Base-by-base conservation (phyloP, 2,329 filamentous ascomycete genomes). In the Daldinia eschscholtzii region DNA sequence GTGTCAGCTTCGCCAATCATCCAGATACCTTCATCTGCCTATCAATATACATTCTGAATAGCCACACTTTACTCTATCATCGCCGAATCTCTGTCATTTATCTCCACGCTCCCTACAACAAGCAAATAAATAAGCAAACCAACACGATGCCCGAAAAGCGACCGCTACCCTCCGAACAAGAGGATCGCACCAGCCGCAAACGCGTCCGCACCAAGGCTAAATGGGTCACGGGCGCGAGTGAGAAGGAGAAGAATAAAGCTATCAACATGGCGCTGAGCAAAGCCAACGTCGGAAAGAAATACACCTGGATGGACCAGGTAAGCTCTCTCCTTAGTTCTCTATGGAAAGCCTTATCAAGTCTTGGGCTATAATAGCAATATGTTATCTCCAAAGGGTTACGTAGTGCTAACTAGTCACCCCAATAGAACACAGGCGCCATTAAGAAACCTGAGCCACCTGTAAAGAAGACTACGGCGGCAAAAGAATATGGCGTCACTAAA, bases 271-370 rank as follows among this genome's bases (percentile, higher is more conserved):
- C 73, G 3, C 12, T 70, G 1, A 61, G 50, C 35, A 26, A 33
- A 3, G 30, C 57, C 0, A 23, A 26, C 1, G 70, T 70, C 0
- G 61, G 62, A 0, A 70, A 68, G 26, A 71, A 68, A 26, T 75
- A 75, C 50, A 63, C 65, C 13, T 76, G 74, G 70, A 61, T 76
- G 15, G 57, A 64, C 6, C 44, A 66, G 59, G 74, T 73, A 63
- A 50, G 65, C 61, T 13, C 26, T 15, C 18, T 26, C 23, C 9
- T 23, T 41, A 12, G 12, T 20, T 3, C 12, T 20, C 26, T 33
- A 35, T n/a, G 2, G 18, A n/a, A 33, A 18, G 2, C 23, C 33
- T 10, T 9, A 26, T 18, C 39, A 7, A 41, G 23, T 18, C 52
- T 35, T 1, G 20, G 37, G 10, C 23, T 35, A 23, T 23, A 23